These are phyloP conservation scores for Aspergillus ruber DNA, from an alignment of 2,329 filamentous ascomycete species.

Conservation along the genomic window DNA sequence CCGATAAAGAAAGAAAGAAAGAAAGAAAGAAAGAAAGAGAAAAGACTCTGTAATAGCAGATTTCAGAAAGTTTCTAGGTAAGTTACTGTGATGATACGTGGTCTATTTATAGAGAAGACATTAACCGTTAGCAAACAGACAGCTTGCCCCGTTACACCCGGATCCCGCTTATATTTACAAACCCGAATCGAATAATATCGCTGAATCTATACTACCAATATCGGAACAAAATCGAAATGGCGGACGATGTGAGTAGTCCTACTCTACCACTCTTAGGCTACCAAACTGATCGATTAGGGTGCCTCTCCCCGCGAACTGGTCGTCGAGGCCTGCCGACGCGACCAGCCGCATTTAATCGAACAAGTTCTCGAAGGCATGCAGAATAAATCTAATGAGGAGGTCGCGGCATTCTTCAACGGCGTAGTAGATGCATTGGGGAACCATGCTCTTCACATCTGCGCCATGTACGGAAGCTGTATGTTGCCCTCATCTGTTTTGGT, in stretches of 20 bases:
- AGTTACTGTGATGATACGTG: neutral
- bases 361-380: slow-evolving; percentile 62
- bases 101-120: neutral
- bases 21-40: neutral
- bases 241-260: slow-evolving; percentile 35
- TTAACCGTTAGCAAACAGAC: neutral
- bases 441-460: slow-evolving; percentile 83
- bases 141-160: neutral
- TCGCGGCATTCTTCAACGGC: slow-evolving; percentile 74
- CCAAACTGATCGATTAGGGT: slow-evolving; percentile 50
- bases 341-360: slow-evolving; percentile 79
- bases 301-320: slow-evolving; percentile 79
- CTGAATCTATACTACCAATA: neutral
- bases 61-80: no score
- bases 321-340: slow-evolving; percentile 85
- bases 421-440: slow-evolving; percentile 82
- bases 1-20: neutral
- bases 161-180: slow-evolving; percentile 11
- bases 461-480: slow-evolving; percentile 76
- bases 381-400: slow-evolving; percentile 53
- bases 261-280: neutral
- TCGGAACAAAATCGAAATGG: slow-evolving; percentile 25
- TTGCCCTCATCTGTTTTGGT: slow-evolving; percentile 9
- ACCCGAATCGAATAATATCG: neutral
- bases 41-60: neutral